Percentiles rank a stretch among this genome's conserved stretches.
These are phyloP conservation scores for Lasiodiplodia gonubiensis DNA, from an alignment of 2,329 filamentous ascomycete species.

Conservation along the genomic window DNA sequence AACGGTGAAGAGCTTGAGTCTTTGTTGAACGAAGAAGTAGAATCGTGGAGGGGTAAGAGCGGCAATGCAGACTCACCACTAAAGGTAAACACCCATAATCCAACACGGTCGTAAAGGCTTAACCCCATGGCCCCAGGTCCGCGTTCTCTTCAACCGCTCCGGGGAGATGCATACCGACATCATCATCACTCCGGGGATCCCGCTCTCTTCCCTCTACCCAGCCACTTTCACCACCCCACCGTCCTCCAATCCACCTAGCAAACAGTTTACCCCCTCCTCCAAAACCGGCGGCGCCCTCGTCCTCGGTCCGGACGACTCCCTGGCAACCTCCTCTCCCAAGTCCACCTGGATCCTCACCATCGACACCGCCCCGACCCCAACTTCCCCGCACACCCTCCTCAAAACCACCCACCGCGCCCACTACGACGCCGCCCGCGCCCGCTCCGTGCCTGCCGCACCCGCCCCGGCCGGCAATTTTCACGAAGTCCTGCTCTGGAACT, in stretches of 20 bases:
- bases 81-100: conserved; percentile 34
- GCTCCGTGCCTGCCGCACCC: conserved; percentile 60
- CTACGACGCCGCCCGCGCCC: conserved; percentile 73
- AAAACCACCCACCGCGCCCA: conserved; percentile 79
- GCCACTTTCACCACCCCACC: conserved; percentile 55
- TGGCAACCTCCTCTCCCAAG: conserved; percentile 33
- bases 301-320: conserved; percentile 39
- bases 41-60: conserved; percentile 33
- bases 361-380: conserved; percentile 58
- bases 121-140: conserved; percentile 53
- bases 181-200: conserved; percentile 46
- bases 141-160: conserved; percentile 57
- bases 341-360: conserved; percentile 57
- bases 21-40: conserved; percentile 42
- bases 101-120: neutral
- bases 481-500: conserved; percentile 79
- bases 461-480: conserved; percentile 33
- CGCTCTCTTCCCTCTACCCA: conserved; percentile 64
- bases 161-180: conserved; percentile 48
- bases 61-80: conserved; percentile 36
- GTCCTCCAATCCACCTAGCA: conserved; percentile 31
- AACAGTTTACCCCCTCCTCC: conserved; percentile 41
- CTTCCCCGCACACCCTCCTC: conserved; percentile 74
- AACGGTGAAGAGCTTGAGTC: conserved; percentile 43
- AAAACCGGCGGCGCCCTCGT: conserved; percentile 44